Conservation (phyloP, 1,284 basidiomycete genomes). For the Schizophyllum amplum region DNA sequence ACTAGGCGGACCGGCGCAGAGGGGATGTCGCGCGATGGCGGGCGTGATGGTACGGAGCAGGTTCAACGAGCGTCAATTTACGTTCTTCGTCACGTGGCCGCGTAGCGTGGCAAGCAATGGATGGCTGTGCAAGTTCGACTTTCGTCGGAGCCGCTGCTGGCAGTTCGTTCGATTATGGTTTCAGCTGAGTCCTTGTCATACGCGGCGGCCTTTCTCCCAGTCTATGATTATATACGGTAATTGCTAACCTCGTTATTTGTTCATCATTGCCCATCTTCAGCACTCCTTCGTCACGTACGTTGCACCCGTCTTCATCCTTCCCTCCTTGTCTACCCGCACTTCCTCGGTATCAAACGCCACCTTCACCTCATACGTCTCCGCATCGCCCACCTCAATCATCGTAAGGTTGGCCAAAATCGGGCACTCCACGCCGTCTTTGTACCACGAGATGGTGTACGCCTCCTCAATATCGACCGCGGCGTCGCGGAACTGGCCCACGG, state of each 20-base stretch:
- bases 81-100: not conserved
- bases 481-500: slow-evolving; percentile 50
- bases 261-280: too few relatives aligned
- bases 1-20: not conserved
- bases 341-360: slow-evolving; percentile 51
- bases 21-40: not conserved
- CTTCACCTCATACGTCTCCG: slow-evolving; percentile 34
- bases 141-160: too few relatives aligned
- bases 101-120: not conserved
- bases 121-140: not conserved
- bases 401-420: slow-evolving; percentile 41
- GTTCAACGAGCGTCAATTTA: not conserved
- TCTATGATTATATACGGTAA: too few relatives aligned
- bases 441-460: slow-evolving; percentile 48
- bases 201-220: too few relatives aligned
- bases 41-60: not conserved
- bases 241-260: too few relatives aligned
- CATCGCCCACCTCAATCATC: slow-evolving; percentile 26
- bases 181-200: too few relatives aligned
- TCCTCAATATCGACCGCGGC: slow-evolving; percentile 28
- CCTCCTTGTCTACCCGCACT: slow-evolving; percentile 39
- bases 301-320: slow-evolving; percentile 6
- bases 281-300: not conserved
- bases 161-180: too few relatives aligned
- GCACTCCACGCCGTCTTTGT: slow-evolving; percentile 35